Percentiles rank a stretch among this genome's conserved stretches.
Evolutionary conservation across 192 early-diverging fungal genomes (phyloP).

Genomic region (Coemansia erecta): DNA sequence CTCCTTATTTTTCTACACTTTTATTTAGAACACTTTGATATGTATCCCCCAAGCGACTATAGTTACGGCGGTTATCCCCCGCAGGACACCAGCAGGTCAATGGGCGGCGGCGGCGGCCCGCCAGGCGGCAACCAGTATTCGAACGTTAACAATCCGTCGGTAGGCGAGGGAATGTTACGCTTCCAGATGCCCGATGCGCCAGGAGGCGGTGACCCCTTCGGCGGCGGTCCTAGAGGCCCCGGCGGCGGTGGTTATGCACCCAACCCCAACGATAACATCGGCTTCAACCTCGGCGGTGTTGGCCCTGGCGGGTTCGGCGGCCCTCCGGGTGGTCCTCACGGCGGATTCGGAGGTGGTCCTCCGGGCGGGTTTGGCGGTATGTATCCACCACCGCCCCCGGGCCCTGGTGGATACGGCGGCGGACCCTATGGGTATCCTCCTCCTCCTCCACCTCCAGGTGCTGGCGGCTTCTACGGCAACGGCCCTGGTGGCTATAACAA

Average conservation of each 20-base stretch:
- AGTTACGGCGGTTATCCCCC: constrained; percentile 16
- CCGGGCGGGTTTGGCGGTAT: background rate
- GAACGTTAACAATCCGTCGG: constrained; percentile 27
- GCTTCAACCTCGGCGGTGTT: too few relatives aligned
- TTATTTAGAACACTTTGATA: constrained; percentile 1
- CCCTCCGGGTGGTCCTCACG: background rate
- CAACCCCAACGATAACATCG: too few relatives aligned
- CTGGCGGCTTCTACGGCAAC: background rate
- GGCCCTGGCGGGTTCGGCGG: constrained; percentile 1
- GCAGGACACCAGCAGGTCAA: background rate
- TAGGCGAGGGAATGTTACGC: constrained; percentile 19
- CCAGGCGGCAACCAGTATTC: constrained; percentile 9
- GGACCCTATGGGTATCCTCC: background rate
- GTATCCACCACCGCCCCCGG: constrained; percentile 2
- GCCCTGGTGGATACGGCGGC: background rate
- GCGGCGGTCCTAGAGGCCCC: background rate
- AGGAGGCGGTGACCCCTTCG: background rate
- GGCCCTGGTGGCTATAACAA: constrained; percentile 7
- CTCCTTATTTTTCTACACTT: background rate
- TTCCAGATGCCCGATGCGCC: constrained; percentile 29
- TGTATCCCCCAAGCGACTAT: constrained; percentile 24
- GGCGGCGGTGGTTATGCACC: background rate
- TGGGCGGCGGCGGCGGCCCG: constrained; percentile 9
- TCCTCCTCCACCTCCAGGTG: background rate
- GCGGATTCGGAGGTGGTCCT: background rate